A percentile compares a stretch with the other conserved stretches of the same genome.
These are phyloP conservation scores for Ceratocystis destructans DNA, from an alignment of 2,329 filamentous ascomycete genomes.

Conservation along the genomic window DNA sequence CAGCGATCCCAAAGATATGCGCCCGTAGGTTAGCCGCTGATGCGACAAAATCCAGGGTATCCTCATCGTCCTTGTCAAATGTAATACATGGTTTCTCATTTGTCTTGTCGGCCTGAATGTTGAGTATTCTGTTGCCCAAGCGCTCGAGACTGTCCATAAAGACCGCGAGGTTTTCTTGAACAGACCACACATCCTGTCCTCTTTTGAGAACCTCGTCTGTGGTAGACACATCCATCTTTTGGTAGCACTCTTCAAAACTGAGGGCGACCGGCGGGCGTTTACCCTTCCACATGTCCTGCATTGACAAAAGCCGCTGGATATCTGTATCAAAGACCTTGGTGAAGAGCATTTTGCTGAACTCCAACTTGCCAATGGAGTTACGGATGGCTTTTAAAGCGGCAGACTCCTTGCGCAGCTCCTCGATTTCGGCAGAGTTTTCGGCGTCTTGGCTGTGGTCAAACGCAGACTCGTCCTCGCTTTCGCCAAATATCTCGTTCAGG, in stretches of 20 bases:
- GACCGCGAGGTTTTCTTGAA: constrained; percentile 70
- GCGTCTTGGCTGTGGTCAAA: constrained; percentile 68
- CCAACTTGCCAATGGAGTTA: constrained; percentile 60
- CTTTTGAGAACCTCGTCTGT: constrained; percentile 40
- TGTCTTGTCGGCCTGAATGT: constrained; percentile 41
- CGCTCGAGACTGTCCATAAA: constrained; percentile 74
- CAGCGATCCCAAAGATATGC: constrained; percentile 73
- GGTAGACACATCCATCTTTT: constrained; percentile 36
- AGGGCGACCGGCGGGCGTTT: constrained; percentile 61
- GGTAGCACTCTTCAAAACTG: constrained; percentile 48
- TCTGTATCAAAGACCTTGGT: constrained; percentile 86
- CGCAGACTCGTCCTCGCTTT: constrained; percentile 70
- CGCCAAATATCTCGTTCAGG: constrained; percentile 85
- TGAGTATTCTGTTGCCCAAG: constrained; percentile 58
- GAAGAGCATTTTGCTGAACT: constrained; percentile 71
- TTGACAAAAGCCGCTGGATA: constrained; percentile 64
- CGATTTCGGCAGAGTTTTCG: constrained; percentile 79
- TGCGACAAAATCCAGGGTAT: constrained; percentile 88
- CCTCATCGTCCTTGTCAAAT: constrained; percentile 94
- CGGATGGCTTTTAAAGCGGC: constrained; percentile 72
- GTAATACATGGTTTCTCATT: constrained; percentile 52
- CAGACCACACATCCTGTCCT: constrained; percentile 67
- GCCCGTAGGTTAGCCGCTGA: constrained; percentile 83
- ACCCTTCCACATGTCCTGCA: constrained; percentile 95
- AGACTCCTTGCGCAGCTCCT: constrained; percentile 71